These are phyloP conservation scores for Podaxis carcinomalis DNA, from an alignment of 768 basidiomycete species.

Conservation along the genomic window DNA sequence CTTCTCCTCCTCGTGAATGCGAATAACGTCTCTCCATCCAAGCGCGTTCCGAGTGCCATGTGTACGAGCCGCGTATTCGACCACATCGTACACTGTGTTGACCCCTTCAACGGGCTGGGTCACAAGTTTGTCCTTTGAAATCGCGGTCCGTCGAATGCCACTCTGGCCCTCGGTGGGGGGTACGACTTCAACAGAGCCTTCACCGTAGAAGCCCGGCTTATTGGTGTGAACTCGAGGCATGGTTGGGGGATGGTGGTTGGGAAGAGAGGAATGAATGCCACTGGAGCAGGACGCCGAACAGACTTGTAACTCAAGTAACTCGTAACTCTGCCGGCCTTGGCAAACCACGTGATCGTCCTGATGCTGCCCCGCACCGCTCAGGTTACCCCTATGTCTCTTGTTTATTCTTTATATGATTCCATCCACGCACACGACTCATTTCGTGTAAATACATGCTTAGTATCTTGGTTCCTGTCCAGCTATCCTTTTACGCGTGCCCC, in stretches of 20 bases:
- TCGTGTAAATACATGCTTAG: no score
- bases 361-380: no score
- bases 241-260: constrained; percentile 3
- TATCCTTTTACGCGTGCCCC: no score
- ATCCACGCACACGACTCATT: no score
- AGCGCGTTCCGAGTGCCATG: constrained; percentile 73
- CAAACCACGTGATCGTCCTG: not conserved
- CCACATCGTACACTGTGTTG: constrained; percentile 76
- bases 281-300: not conserved
- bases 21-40: constrained; percentile 74
- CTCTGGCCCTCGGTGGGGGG: constrained; percentile 44
- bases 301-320: not conserved
- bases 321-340: not conserved
- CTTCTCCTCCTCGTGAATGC: constrained; percentile 81
- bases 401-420: no score
- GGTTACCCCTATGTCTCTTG: no score
- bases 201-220: constrained; percentile 46
- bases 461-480: no score
- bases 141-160: constrained; percentile 51
- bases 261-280: not conserved
- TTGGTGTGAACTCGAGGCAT: constrained; percentile 32
- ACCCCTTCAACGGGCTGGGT: constrained; percentile 70
- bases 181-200: constrained; percentile 61
- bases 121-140: constrained; percentile 52
- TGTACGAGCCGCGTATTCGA: constrained; percentile 68